Evolutionary conservation across 306 rosid species (phyloP), one percentile per base, ranked within the genome.

Genomic region (Begonia masoniana): DNA sequence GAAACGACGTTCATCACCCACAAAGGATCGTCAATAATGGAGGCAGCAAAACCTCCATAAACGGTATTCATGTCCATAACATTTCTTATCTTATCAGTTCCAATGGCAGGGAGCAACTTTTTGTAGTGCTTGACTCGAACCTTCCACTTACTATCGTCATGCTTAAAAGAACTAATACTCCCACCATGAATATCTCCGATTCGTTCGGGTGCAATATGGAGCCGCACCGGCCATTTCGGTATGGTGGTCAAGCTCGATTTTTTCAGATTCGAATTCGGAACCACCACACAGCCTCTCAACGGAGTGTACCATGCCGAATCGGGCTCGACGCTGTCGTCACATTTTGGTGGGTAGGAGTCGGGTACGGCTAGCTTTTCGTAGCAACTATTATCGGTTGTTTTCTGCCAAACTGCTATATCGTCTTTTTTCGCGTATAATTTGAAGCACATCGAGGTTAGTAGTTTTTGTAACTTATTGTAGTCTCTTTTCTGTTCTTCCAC

Each of bases 1-100:
- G 99, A 92, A 54, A 86, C 99, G 41, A 87, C 99, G 70, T 92
- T 92, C 99, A 92, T 92, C 62, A 83, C 93, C 99, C 99, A 92
- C 60, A 86, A 53, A 15, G 99, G 99, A 79, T 81, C 88, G 53
- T 78, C 76, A 17, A 83, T 73, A 61, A 70, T 50, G 11, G 95
- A 64, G 0, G 99, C 95, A 6, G 99, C 96, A 50, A 92, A 82
- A 55, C 96, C 89, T 64, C 99, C 99, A 62, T 69, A 92, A 15
- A 56, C 74, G 1, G 96, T 92, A 55, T 83, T 92, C 99, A 86
- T 92, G 70, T 92, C 99, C 96, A 92, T 86, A 23, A 92, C 89
- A 64, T 92, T 92, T 68, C 99, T 79, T 7, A 92, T 60, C 78
- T 81, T 87, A 8, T 78, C 56, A 16, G 87, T 73, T 19, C 99